Base-by-base conservation (phyloP, 2,329 filamentous ascomycete genomes). In the Aspergillus hortae region DNA sequence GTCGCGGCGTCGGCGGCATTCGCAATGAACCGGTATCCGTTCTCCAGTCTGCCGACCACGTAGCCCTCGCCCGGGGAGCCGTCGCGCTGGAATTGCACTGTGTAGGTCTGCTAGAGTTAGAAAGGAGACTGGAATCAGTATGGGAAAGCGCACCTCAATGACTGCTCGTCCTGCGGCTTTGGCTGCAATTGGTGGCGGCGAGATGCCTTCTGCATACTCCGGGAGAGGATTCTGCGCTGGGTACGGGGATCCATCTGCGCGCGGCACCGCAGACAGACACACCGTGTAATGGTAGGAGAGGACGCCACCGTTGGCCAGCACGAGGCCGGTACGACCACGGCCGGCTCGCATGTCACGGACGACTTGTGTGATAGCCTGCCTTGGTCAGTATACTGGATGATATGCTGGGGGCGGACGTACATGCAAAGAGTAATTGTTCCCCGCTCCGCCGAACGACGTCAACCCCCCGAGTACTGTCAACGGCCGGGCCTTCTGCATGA, bases 361-460 rank as follows among this genome's bases (percentile, higher is more conserved):
- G 75, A 85, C 82, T 61, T 80, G 80, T 9, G 77, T 80, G 25
- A 84, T 75, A 11, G 72, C 80, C 73, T 73, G 27, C 12, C 9
- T 15, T 4, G 7, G 11, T 38, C 35, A 38, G 12, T 38, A 17
- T 6, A 23, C 4, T 23, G 23, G 23, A 23, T 23, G 23, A 1
- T 6, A 23, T 4, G 23, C 1, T 6, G 23, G 23, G 23, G 23
- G 5, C 6, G 23, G 23, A 23, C 54, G 17, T 66, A 80, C 83
- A 69, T 88, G 85, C 78, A 87, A 83, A 0, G 82, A 85, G 54
- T 88, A 88, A 49, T 88, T 88, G 56, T 88, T 88, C 0, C 85
- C 85, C 5, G 86, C 85, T 0, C 85, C 86, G 0, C 86, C 85
- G 53, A 88, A 88, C 1, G 80, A 85, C 4, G 85, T 88, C 48